Conservation (phyloP, 1,284 basidiomycete genomes). For the Anthracocystis walkeri region DNA sequence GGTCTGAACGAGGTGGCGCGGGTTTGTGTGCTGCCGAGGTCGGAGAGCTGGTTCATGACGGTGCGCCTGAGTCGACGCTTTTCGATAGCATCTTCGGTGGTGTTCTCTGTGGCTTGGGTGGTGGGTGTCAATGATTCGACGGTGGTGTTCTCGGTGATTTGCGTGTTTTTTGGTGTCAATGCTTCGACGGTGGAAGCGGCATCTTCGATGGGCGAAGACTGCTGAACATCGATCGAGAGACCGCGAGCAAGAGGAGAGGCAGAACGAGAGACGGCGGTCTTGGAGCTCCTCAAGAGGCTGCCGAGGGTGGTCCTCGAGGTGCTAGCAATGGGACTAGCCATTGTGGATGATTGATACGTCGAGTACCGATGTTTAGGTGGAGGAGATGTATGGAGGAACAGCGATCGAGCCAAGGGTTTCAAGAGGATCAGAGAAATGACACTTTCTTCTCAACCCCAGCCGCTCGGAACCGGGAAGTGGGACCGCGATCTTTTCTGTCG, state of each 20-base stretch:
- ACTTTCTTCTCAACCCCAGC: constrained; percentile 14
- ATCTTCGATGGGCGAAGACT: constrained; percentile 10
- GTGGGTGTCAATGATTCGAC: constrained; percentile 5
- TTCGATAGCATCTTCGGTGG: constrained; percentile 28
- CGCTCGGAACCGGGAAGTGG: constrained; percentile 20
- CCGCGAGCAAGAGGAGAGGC: constrained; percentile 10
- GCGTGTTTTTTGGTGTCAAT: not conserved
- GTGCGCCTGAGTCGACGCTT: constrained; percentile 49
- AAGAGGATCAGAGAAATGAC: not conserved
- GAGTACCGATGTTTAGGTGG: not conserved
- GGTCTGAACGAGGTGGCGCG: constrained; percentile 80
- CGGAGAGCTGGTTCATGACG: constrained; percentile 76
- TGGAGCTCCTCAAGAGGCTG: constrained; percentile 30
- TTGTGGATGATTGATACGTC: constrained; percentile 5
- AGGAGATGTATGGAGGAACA: constrained; percentile 1
- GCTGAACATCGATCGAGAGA: constrained; percentile 20
- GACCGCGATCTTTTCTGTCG: constrained; percentile 7
- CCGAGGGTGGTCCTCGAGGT: constrained; percentile 48
- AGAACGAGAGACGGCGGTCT: constrained; percentile 9
- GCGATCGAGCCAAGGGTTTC: constrained; percentile 13
- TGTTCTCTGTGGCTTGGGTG: constrained; percentile 6
- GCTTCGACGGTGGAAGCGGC: constrained; percentile 7
- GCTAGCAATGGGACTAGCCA: constrained; percentile 55
- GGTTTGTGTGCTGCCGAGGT: constrained; percentile 83
- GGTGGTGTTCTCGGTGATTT: constrained; percentile 7